These are phyloP conservation scores for Ceratobasidium sp. DNA, from an alignment of 1,284 basidiomycete genomes.

Conservation along the genomic window DNA sequence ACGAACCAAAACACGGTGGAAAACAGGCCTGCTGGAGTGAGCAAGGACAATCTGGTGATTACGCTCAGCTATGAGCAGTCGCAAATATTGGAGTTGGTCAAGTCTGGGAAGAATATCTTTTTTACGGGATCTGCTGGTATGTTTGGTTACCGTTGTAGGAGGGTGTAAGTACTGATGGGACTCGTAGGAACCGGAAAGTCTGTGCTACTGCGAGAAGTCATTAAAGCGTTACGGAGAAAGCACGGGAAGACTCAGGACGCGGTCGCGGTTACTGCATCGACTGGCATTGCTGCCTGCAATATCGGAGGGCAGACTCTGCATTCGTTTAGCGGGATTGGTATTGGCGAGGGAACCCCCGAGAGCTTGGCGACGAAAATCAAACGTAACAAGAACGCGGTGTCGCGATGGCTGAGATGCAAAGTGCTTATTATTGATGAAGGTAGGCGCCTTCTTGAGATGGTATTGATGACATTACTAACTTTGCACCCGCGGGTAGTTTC, in stretches of 20 bases:
- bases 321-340: constrained; percentile 68
- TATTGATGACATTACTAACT: constrained; percentile 23
- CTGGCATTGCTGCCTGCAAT: constrained; percentile 74
- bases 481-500: constrained; percentile 61
- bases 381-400: constrained; percentile 57
- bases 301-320: constrained; percentile 73
- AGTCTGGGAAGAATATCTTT: constrained; percentile 84
- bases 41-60: constrained; percentile 55
- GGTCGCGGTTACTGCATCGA: constrained; percentile 68
- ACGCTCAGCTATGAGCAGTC: constrained; percentile 85
- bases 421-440: constrained; percentile 81
- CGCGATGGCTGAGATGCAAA: constrained; percentile 68
- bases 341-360: constrained; percentile 60
- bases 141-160: constrained; percentile 54
- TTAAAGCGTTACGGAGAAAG: constrained; percentile 68
- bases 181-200: constrained; percentile 70
- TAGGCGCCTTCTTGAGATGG: constrained; percentile 55
- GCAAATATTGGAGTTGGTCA: constrained; percentile 82
- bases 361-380: constrained; percentile 61
- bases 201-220: constrained; percentile 69
- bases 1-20: constrained; percentile 35
- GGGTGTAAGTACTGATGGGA: background rate
- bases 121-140: constrained; percentile 97
- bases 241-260: constrained; percentile 64
- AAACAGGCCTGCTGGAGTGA: constrained; percentile 34